Evolutionary conservation across 768 basidiomycete genomes (phyloP).

Genomic region (Podaxis sp.): DNA sequence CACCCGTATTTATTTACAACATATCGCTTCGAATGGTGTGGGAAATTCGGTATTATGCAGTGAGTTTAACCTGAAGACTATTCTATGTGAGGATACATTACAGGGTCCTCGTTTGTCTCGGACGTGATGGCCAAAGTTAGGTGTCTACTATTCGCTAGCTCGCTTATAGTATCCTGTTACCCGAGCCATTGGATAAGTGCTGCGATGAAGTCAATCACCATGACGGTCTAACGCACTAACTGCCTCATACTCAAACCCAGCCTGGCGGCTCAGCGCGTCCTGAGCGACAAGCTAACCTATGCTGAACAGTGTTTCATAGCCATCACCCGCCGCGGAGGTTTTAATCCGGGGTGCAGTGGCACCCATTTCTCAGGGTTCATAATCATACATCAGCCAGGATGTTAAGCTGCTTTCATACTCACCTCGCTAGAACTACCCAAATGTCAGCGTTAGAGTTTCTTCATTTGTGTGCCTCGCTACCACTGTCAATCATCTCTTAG

Average conservation of each 20-base stretch:
- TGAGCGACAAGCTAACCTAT: no score
- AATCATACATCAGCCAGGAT: no score
- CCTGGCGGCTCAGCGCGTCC: no score
- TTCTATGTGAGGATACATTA: no score
- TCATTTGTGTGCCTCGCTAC: not conserved
- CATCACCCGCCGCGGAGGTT: no score
- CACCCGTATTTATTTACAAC: not conserved
- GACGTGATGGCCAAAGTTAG: not conserved
- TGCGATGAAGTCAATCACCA: not conserved
- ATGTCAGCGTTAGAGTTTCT: not conserved
- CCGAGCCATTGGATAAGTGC: not conserved
- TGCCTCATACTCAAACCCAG: no score
- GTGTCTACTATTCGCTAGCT: not conserved
- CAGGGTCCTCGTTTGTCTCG: not conserved
- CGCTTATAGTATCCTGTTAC: not conserved
- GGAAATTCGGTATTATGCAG: not conserved
- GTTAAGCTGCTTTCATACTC: not conserved
- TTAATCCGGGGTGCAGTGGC: no score
- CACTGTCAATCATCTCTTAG: no score
- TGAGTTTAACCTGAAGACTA: no score
- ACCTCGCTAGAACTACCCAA: not conserved
- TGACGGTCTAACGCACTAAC: no score
- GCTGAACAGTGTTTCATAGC: no score
- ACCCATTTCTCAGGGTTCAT: no score
- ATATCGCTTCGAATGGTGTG: not conserved